Conservation (phyloP, 192 early-diverging fungal genomes). For the Spinellus fusiger region DNA sequence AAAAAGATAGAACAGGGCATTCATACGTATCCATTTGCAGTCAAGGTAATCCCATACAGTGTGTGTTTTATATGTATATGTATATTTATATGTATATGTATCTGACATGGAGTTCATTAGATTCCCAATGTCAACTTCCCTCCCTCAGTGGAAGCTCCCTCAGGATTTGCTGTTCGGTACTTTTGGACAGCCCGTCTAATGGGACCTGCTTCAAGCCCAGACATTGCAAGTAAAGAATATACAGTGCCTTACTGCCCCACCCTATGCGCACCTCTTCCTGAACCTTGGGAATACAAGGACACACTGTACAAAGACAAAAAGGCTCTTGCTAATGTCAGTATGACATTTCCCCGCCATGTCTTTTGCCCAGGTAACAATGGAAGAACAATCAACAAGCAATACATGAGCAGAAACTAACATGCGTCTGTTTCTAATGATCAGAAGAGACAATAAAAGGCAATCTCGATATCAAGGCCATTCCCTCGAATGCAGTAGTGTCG, state of each 20-base stretch:
- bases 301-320: slow-evolving; percentile 25
- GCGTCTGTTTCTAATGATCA: not conserved
- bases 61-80: not conserved
- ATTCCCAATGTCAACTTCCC: slow-evolving; percentile 38
- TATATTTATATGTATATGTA: not conserved
- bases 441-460: slow-evolving; percentile 12
- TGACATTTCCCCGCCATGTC: slow-evolving; percentile 17
- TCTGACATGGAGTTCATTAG: slow-evolving; percentile 3
- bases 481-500: slow-evolving; percentile 11
- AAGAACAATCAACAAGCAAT: not conserved
- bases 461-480: slow-evolving; percentile 13
- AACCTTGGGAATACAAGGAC: slow-evolving; percentile 24
- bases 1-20: slow-evolving; percentile 22
- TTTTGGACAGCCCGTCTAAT: slow-evolving; percentile 29
- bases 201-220: slow-evolving; percentile 19
- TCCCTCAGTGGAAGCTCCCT: slow-evolving; percentile 31
- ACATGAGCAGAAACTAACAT: not conserved
- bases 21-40: slow-evolving; percentile 34
- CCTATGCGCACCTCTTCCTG: slow-evolving; percentile 26
- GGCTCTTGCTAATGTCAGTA: slow-evolving; percentile 22
- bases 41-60: slow-evolving; percentile 24
- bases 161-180: slow-evolving; percentile 24
- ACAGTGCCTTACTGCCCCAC: slow-evolving; percentile 30
- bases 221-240: slow-evolving; percentile 20
- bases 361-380: slow-evolving; percentile 32